Base-by-base conservation (phyloP, 2,329 filamentous ascomycete genomes). In the Exserohilum rostratum region DNA sequence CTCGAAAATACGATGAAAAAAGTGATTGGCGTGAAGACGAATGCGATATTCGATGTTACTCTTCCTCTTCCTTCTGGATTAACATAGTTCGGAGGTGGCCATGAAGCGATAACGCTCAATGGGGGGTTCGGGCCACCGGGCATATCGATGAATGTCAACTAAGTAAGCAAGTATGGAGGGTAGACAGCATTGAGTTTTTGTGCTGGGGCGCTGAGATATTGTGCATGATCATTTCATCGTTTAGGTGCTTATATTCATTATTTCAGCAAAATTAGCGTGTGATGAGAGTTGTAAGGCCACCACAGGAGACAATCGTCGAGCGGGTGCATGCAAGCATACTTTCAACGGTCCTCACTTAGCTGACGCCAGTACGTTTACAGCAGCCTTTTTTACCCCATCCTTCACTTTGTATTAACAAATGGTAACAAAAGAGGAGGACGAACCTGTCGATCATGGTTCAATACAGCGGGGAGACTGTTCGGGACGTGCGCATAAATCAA, bases 51-150 rank as follows among this genome's bases (percentile, higher is more conserved):
- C 11, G 59, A 56, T 2, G 57, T 49, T 6, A 49, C 50, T 42
- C 57, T 65, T 5, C 55, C 51, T 34, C 57, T 40, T 10, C 62
- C 58, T 12, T 46, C 34, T 13, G 63, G 64, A 48, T 63, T 30
- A 9, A 53, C 47, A 29, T 65, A 60, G 37, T 68, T 62, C 10
- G 56, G 56, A 15, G 27, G 29, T 17, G 65, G 65, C 65, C 65
- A 68, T 27, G 50, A 50, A 18, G 58, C 29, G 10, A 58, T 48
- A 17, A 60, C 55, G 20, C 60, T 57, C 11, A 63, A 22, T 25
- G 63, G 61, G 44, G 63, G 61, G 50, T 58, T 55, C 2, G 64
- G 57, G 29, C 62, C 63, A 13, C 65, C 65, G 37, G 57, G 60
- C 65, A 68, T 66, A 35, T 34, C 18, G 10, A 22, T 22, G 11